These are phyloP conservation scores for Ophiosphaerella narmari DNA, from an alignment of 2,329 filamentous ascomycete species.

Conservation along the genomic window DNA sequence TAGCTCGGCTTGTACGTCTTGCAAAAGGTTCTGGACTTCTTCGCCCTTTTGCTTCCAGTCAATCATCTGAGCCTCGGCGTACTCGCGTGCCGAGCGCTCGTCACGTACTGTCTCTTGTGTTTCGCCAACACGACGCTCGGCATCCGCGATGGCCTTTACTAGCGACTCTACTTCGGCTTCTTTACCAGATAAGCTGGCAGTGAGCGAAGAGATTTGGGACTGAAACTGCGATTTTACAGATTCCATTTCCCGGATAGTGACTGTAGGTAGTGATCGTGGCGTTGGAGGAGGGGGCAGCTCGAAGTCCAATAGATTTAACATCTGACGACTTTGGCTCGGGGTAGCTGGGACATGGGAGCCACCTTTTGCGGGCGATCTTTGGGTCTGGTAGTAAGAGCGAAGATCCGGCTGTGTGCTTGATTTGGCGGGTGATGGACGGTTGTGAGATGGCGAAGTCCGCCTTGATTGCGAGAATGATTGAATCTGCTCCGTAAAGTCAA, in stretches of 20 bases:
- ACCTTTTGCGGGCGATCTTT: conserved; percentile 39
- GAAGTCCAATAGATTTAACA: conserved; percentile 68
- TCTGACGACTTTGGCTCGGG: conserved; percentile 37
- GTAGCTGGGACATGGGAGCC: conserved; percentile 33
- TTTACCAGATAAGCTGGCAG: conserved; percentile 87
- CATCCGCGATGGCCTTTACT: conserved; percentile 85
- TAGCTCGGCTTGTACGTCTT: conserved; percentile 81
- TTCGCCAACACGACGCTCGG: conserved; percentile 88
- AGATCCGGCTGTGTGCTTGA: conserved; percentile 58
- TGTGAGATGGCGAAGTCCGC: conserved; percentile 43
- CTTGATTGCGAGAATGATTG: conserved; percentile 56
- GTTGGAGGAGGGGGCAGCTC: conserved; percentile 94
- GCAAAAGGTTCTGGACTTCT: conserved; percentile 82
- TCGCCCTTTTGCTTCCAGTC: conserved; percentile 83
- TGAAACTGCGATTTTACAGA: conserved; percentile 88
- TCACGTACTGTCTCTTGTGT: conserved; percentile 83
- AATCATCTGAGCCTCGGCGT: conserved; percentile 73
- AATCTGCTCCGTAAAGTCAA: conserved; percentile 86
- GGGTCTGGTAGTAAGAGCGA: conserved; percentile 39
- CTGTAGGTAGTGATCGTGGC: conserved; percentile 84
- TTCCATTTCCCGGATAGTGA: conserved; percentile 91
- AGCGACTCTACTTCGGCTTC: conserved; percentile 89
- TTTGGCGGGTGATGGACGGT: conserved; percentile 57
- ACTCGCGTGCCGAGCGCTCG: conserved; percentile 70
- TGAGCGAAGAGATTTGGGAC: conserved; percentile 92